These are phyloP conservation scores for Ustilago esculenta DNA, from an alignment of 1,284 basidiomycete genomes.

Conservation along the genomic window DNA sequence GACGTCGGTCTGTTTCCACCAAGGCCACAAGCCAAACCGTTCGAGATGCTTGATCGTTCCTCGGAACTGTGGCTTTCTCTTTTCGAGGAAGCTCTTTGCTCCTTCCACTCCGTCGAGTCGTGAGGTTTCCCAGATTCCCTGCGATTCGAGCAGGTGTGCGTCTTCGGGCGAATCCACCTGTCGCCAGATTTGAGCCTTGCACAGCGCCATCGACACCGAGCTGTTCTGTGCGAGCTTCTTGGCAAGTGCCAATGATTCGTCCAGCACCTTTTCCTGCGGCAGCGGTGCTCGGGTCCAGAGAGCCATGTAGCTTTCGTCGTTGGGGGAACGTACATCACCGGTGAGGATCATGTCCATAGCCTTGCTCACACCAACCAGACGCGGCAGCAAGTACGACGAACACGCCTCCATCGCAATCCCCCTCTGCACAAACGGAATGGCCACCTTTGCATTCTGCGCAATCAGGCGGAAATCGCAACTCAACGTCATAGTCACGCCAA, in stretches of 20 bases:
- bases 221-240: constrained; percentile 48
- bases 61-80: constrained; percentile 39
- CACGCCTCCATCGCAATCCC: constrained; percentile 58
- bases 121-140: constrained; percentile 45
- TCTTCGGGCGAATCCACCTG: constrained; percentile 43
- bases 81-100: constrained; percentile 51
- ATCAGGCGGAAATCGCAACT: constrained; percentile 46
- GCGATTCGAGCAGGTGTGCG: constrained; percentile 50
- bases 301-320: constrained; percentile 17
- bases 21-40: constrained; percentile 51
- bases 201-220: constrained; percentile 50
- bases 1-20: constrained; percentile 54
- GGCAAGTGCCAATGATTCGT: constrained; percentile 40
- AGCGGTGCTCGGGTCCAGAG: constrained; percentile 39
- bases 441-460: constrained; percentile 50
- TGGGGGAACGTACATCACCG: constrained; percentile 44
- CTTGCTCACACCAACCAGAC: constrained; percentile 49
- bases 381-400: constrained; percentile 47
- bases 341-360: constrained; percentile 53
- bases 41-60: constrained; percentile 49
- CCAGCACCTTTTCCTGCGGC: constrained; percentile 38
- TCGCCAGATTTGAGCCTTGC: constrained; percentile 53
- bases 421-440: constrained; percentile 54
- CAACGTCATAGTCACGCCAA: constrained; percentile 55
- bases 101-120: constrained; percentile 51